Percentiles rank a stretch among this genome's conserved stretches.
Evolutionary conservation across 108 stramenopile species (phyloP).

Genomic region (Epithemia pelagica): DNA sequence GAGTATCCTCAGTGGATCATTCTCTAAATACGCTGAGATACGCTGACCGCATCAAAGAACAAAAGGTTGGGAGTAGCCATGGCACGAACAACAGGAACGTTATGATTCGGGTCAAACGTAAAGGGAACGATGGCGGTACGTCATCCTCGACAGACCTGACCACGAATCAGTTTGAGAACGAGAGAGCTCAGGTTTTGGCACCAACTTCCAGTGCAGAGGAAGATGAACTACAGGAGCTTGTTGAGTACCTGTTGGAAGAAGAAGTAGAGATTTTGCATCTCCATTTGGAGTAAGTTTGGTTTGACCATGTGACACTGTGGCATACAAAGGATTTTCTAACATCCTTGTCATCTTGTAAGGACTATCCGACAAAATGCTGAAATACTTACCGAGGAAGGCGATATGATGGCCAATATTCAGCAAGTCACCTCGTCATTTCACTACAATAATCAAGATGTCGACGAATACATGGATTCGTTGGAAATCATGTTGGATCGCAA

Average conservation of each 20-base stretch:
- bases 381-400: slow-evolving; percentile 87
- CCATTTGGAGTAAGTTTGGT: slow-evolving; percentile 83
- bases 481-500: slow-evolving; percentile 87
- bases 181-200: background rate
- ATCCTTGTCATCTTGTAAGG: background rate
- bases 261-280: slow-evolving; percentile 93
- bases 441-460: background rate
- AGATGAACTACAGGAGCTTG: slow-evolving; percentile 72
- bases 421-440: background rate
- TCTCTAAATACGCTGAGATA: slow-evolving; percentile 97
- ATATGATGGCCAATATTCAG: slow-evolving; percentile 81
- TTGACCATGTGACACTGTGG: too few relatives aligned
- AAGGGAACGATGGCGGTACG: background rate
- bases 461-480: slow-evolving; percentile 35
- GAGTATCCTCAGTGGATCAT: slow-evolving; percentile 90
- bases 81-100: background rate
- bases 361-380: slow-evolving; percentile 84
- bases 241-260: slow-evolving; percentile 82
- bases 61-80: slow-evolving; percentile 36
- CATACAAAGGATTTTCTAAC: too few relatives aligned
- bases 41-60: slow-evolving; percentile 93
- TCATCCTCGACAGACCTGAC: background rate
- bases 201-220: slow-evolving; percentile 11
- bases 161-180: background rate
- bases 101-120: background rate